Percentiles rank a stretch among this genome's conserved stretches.
Conservation (phyloP, 768 basidiomycete species). For the Hygrophorus russula region DNA sequence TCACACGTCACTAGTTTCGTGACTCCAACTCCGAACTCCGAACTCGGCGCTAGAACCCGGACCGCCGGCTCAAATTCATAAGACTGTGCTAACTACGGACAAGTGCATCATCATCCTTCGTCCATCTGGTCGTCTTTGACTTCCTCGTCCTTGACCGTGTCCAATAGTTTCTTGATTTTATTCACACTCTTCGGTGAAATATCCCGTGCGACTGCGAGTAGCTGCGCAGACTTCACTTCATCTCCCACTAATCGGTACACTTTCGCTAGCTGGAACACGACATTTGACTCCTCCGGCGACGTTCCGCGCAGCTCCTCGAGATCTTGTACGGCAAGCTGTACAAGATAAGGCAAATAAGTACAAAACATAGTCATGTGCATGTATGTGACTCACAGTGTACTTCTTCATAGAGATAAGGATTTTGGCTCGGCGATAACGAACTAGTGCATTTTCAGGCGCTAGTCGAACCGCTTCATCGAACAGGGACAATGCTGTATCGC, state of each 20-base stretch:
- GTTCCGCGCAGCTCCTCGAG: constrained; percentile 69
- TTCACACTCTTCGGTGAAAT: constrained; percentile 83
- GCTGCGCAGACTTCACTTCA: constrained; percentile 67
- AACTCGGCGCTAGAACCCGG: constrained; percentile 1
- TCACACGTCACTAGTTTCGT: constrained; percentile 5
- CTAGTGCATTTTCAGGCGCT: constrained; percentile 84
- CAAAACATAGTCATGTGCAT: constrained; percentile 1
- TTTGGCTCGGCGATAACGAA: constrained; percentile 89
- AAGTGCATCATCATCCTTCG: constrained; percentile 59
- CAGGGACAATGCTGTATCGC: constrained; percentile 60
- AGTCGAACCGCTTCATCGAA: constrained; percentile 75
- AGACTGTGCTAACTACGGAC: too few species aligned
- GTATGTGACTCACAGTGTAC: constrained; percentile 55
- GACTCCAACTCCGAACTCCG: constrained; percentile 13
- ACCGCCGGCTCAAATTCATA: constrained; percentile 1
- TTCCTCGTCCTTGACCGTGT: constrained; percentile 51
- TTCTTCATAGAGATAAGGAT: constrained; percentile 77
- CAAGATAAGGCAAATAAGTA: constrained; percentile 11
- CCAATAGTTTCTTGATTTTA: constrained; percentile 74
- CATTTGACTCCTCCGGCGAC: constrained; percentile 93
- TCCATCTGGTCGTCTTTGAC: constrained; percentile 59
- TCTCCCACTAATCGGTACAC: constrained; percentile 78
- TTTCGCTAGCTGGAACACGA: constrained; percentile 91
- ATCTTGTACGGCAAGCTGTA: constrained; percentile 70
- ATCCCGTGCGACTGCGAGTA: constrained; percentile 86